Conservation (phyloP, 768 basidiomycete species). For the Naganishia vishniacii region DNA sequence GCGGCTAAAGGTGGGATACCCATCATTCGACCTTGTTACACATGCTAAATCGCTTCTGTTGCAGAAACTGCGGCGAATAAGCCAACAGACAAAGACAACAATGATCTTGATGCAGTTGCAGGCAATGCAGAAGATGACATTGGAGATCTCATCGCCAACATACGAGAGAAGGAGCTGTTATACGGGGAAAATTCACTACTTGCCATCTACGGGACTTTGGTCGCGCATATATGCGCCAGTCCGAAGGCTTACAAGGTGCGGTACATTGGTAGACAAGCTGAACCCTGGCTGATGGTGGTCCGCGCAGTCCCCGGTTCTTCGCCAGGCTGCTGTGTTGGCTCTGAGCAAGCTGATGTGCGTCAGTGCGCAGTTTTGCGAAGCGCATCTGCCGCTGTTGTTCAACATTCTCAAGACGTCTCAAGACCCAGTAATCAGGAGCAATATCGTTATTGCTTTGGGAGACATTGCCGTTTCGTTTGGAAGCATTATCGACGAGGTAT, state of each 20-base stretch:
- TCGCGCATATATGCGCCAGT: constrained; percentile 78
- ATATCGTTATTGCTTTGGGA: constrained; percentile 94
- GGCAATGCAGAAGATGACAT: constrained; percentile 98
- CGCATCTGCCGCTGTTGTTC: constrained; percentile 80
- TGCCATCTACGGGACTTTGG: constrained; percentile 78
- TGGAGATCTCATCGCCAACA: constrained; percentile 76
- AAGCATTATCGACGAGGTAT: constrained; percentile 93
- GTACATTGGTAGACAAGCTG: neutral
- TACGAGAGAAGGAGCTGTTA: constrained; percentile 80
- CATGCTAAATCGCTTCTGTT: constrained; percentile 1
- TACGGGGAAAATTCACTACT: constrained; percentile 76
- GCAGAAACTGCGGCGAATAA: constrained; percentile 58
- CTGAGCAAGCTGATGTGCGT: constrained; percentile 97
- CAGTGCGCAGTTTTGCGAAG: constrained; percentile 87
- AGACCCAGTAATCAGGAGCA: constrained; percentile 84
- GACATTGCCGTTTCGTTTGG: constrained; percentile 99
- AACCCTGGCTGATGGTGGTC: neutral
- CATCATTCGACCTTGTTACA: neutral
- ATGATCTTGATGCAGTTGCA: constrained; percentile 93
- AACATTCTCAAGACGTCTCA: constrained; percentile 86
- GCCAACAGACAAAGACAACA: constrained; percentile 56
- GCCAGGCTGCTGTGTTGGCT: constrained; percentile 77
- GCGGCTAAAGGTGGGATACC: constrained; percentile 63
- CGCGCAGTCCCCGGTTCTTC: constrained; percentile 71
- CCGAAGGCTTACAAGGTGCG: constrained; percentile 83